These are phyloP conservation scores for Elasticomyces elasticus DNA, from an alignment of 495 filamentous ascomycete genomes.

Conservation along the genomic window DNA sequence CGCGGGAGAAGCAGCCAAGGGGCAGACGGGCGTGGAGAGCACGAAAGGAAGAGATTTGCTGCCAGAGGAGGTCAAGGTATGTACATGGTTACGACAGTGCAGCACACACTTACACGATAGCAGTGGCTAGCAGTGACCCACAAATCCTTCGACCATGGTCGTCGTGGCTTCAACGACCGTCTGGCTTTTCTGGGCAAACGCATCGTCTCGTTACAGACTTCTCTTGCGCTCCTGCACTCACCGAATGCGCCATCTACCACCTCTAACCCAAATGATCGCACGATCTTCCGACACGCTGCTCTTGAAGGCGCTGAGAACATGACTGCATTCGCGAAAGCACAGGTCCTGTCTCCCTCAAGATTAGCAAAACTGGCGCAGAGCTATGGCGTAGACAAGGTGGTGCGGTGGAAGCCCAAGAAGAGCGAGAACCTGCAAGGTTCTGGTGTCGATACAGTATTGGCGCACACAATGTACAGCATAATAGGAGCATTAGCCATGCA, in stretches of 20 bases:
- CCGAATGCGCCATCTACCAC: slow-evolving; percentile 19
- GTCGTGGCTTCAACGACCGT: slow-evolving; percentile 87
- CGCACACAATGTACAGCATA: slow-evolving; percentile 72
- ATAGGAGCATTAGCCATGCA: slow-evolving; percentile 80
- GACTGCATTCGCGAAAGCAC: slow-evolving; percentile 42
- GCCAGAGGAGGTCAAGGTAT: slow-evolving; percentile 58
- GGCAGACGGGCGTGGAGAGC: slow-evolving; percentile 5
- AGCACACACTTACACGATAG: not conserved
- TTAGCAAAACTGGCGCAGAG: slow-evolving; percentile 54
- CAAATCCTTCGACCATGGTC: slow-evolving; percentile 94
- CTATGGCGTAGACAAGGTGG: slow-evolving; percentile 60
- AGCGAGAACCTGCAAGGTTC: slow-evolving; percentile 58
- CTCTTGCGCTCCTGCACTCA: slow-evolving; percentile 54
- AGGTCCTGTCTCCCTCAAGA: slow-evolving; percentile 48
- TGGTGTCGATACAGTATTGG: slow-evolving; percentile 59
- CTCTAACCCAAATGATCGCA: slow-evolving; percentile 31
- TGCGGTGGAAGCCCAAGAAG: slow-evolving; percentile 85
- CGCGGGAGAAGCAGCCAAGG: slow-evolving; percentile 54
- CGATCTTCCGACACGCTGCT: slow-evolving; percentile 63
- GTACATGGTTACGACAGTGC: no score
- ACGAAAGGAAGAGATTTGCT: slow-evolving; percentile 39
- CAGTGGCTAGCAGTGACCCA: slow-evolving; percentile 98
- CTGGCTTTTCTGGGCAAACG: slow-evolving; percentile 86
- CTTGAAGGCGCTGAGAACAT: slow-evolving; percentile 64
- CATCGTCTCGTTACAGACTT: slow-evolving; percentile 69